Evolutionary conservation across 1,284 basidiomycete genomes (phyloP).

Genomic region (Peniophora sp.): DNA sequence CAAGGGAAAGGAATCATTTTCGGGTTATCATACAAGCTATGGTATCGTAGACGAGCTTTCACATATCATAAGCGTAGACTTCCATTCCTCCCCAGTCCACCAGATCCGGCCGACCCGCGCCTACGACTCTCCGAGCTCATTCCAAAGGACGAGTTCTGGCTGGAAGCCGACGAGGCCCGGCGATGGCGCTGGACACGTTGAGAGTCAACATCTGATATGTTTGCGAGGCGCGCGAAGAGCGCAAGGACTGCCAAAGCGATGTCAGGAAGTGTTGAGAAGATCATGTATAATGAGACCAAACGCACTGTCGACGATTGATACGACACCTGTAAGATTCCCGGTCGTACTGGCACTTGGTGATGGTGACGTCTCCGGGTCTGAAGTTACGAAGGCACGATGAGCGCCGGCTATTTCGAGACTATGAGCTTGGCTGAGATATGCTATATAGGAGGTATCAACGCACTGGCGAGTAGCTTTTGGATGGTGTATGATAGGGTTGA

Average conservation of each 20-base stretch:
- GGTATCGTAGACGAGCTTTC: no score
- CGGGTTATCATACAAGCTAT: no score
- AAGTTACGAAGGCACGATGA: constrained; percentile 69
- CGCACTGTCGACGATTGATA: constrained; percentile 74
- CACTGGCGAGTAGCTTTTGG: constrained; percentile 72
- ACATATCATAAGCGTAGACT: no score
- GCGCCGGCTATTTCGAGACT: constrained; percentile 47
- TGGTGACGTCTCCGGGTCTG: constrained; percentile 34
- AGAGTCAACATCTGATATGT: constrained; percentile 64
- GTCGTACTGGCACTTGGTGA: constrained; percentile 20
- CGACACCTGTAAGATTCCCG: constrained; percentile 59
- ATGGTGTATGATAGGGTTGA: constrained; percentile 60
- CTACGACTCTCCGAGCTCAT: no score
- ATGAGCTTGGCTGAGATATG: constrained; percentile 1
- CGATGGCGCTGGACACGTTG: constrained; percentile 66
- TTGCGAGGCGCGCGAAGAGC: constrained; percentile 63
- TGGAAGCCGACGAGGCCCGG: constrained; percentile 59
- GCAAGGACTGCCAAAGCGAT: constrained; percentile 62
- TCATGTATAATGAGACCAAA: no score
- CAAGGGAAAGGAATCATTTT: no score
- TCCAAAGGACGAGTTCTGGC: constrained; percentile 1
- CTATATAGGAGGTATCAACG: constrained; percentile 18
- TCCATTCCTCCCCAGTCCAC: no score
- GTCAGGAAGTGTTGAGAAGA: no score
- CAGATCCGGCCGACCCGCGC: no score